Evolutionary conservation across 2,329 filamentous ascomycete genomes (phyloP), one percentile per base, ranked within the genome.

Genomic region (Xylariaceae sp.): DNA sequence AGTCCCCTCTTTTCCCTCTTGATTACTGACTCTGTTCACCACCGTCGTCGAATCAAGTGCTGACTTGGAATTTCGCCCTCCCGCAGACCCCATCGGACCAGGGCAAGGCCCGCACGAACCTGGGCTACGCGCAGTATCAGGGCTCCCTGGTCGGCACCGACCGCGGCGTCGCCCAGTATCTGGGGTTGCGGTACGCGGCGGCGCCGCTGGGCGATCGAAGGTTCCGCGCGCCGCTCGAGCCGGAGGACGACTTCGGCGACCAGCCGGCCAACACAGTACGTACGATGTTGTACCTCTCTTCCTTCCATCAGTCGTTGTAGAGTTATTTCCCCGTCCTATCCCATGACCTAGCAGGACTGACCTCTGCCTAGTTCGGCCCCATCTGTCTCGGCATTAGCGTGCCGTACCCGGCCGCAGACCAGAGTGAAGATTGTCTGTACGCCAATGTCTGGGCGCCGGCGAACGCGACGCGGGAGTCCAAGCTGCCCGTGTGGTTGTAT

Each of bases 401-500:
- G 4, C 44, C 63, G 2, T 73, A 74, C 47, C 73, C 73, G 1
- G 61, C 53, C 10, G 46, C 48, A 9, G 63, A 57, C 19, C 64
- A 72, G 54, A 71, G 69, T 5, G 73, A 75, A 53, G 74, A 81
- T 56, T 80, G 78, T 57, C 71, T 80, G 2, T 80, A 74, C 50
- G 71, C 71, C 42, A 79, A 80, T 50, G 73, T 80, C 7, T 81
- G 75, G 72, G 67, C 72, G 6, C 77, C 78, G 0, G 63, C 73
- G 0, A 70, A 70, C 37, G 73, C 75, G 1, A 79, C 74, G 12
- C 45, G 56, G 0, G 52, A 62, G 12, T 77, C 77, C 0, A 80
- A 79, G 54, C 61, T 83, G 20, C 80, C 81, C 0, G 80, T 84
- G 4, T 82, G 80, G 77, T 70, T 83, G 9, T 83, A 80, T 65